A percentile compares a stretch with the other conserved stretches of the same genome.
phyloP scores from a whole-genome alignment of 2,329 filamentous ascomycete genomes.

The Purpureocillium lavendulum region DNA sequence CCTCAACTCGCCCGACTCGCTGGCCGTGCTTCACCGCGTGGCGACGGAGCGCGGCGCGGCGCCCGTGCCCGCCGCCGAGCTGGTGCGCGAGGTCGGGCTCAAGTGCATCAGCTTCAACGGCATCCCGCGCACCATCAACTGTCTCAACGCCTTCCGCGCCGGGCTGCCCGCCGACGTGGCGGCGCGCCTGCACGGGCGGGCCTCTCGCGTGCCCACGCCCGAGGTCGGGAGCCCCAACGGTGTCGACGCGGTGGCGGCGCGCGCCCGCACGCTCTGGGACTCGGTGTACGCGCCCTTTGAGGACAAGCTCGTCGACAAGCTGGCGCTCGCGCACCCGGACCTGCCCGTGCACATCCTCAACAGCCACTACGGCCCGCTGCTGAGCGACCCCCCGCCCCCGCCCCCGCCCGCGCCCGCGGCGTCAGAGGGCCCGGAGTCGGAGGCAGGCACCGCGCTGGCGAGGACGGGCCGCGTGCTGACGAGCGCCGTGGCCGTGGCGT shows the following conservation, averaged over 20 bases:
- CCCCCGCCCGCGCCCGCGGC: too few species aligned
- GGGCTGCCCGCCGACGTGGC: conserved; percentile 50
- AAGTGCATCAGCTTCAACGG: conserved; percentile 77
- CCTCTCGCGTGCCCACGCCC: conserved; percentile 42
- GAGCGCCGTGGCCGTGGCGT: conserved; percentile 64
- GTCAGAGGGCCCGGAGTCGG: too few species aligned
- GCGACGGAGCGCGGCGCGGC: conserved; percentile 17
- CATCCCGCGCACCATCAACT: conserved; percentile 78
- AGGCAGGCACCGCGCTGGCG: conserved; percentile 15
- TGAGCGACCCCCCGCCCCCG: conserved; percentile 54
- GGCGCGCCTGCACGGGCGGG: conserved; percentile 41
- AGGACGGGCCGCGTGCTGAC: conserved; percentile 64
- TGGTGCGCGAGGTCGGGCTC: conserved; percentile 67
- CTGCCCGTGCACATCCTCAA: conserved; percentile 72
- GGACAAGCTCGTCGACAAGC: conserved; percentile 59
- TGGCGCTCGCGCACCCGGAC: conserved; percentile 71
- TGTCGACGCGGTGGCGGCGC: conserved; percentile 42
- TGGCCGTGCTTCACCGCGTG: conserved; percentile 52
- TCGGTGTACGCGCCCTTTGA: conserved; percentile 71
- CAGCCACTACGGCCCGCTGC: conserved; percentile 64
- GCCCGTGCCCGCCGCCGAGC: conserved; percentile 48
- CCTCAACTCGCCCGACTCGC: conserved; percentile 74
- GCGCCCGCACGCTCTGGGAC: conserved; percentile 64
- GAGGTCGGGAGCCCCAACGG: conserved; percentile 26
- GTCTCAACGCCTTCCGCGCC: conserved; percentile 61